phyloP scores from a whole-genome alignment of 106 monocot genomes.

The Acanthochlamys bracteata region DNA sequence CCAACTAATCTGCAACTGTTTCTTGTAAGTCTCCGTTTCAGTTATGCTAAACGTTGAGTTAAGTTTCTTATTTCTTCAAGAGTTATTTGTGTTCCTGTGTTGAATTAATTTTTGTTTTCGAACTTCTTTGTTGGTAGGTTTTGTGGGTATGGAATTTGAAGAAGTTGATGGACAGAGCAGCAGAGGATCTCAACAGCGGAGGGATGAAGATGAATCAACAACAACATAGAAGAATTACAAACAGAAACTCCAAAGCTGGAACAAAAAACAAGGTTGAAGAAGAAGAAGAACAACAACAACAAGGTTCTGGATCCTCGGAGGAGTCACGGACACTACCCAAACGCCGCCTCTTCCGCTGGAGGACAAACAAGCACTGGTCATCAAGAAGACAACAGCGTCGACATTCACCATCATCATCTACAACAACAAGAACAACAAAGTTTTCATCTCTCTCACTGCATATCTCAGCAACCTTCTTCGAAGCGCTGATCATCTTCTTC shows the following conservation, averaged over 20 bases:
- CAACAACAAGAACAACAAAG: constrained; percentile 3
- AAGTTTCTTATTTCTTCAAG: neutral
- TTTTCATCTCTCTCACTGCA: constrained; percentile 8
- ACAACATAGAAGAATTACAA: neutral
- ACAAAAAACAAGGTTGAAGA: neutral
- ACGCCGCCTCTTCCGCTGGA: neutral
- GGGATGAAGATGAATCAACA: constrained; percentile 2
- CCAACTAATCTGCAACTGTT: too few relatives aligned
- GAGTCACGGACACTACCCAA: constrained; percentile 21
- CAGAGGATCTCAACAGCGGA: constrained; percentile 3
- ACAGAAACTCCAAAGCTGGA: neutral
- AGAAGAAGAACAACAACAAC: constrained; percentile 6
- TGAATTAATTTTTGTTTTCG: too few relatives aligned
- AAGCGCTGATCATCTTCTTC: constrained; percentile 10
- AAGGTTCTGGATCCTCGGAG: constrained; percentile 45
- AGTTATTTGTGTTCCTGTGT: neutral
- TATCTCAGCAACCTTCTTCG: neutral
- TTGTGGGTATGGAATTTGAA: constrained; percentile 32
- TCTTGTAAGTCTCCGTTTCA: too few relatives aligned
- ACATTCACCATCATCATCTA: constrained; percentile 4
- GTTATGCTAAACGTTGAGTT: too few relatives aligned
- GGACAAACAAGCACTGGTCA: constrained; percentile 10
- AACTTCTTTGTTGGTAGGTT: constrained; percentile 5
- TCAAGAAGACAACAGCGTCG: constrained; percentile 8
- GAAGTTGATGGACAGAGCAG: constrained; percentile 37